Evolutionary conservation across 2,329 filamentous ascomycete species (phyloP).

Genomic region (Diplodia seriata): DNA sequence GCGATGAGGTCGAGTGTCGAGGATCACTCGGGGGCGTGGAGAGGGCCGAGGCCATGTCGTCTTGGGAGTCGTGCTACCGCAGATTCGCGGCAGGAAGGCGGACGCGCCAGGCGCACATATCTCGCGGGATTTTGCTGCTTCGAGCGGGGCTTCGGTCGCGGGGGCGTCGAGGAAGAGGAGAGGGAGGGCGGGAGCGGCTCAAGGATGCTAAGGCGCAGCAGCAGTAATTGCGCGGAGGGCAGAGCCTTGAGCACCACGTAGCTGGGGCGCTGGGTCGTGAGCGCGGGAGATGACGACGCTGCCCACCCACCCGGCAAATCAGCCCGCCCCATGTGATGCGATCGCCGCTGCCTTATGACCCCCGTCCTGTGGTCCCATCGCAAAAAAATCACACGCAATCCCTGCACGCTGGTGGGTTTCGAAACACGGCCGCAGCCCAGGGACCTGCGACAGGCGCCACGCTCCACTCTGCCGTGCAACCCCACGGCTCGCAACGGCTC

Average conservation of each 20-base stretch:
- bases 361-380: background rate
- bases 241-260: slow-evolving; percentile 23
- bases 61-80: slow-evolving; percentile 29
- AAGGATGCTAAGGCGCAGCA: background rate
- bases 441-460: slow-evolving; percentile 19
- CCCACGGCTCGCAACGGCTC: background rate
- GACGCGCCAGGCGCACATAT: slow-evolving; percentile 28
- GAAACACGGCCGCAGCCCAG: slow-evolving; percentile 6
- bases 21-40: slow-evolving; percentile 43
- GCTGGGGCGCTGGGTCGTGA: slow-evolving; percentile 22
- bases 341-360: slow-evolving; percentile 21
- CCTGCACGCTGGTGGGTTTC: background rate
- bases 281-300: slow-evolving; percentile 21
- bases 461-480: slow-evolving; percentile 24
- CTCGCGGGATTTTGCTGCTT: slow-evolving; percentile 2
- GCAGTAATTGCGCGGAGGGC: background rate
- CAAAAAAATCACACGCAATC: slow-evolving; percentile 4
- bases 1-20: slow-evolving; percentile 44
- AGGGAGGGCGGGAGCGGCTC: background rate
- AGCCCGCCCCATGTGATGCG: slow-evolving; percentile 18
- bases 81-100: slow-evolving; percentile 27
- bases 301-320: slow-evolving; percentile 26
- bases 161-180: background rate
- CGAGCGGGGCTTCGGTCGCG: slow-evolving; percentile 2
- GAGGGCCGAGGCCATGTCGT: slow-evolving; percentile 32